Evolutionary conservation across 176 grass and related monocot genomes (phyloP).

Genomic region (Urochloa ruziziensis): DNA sequence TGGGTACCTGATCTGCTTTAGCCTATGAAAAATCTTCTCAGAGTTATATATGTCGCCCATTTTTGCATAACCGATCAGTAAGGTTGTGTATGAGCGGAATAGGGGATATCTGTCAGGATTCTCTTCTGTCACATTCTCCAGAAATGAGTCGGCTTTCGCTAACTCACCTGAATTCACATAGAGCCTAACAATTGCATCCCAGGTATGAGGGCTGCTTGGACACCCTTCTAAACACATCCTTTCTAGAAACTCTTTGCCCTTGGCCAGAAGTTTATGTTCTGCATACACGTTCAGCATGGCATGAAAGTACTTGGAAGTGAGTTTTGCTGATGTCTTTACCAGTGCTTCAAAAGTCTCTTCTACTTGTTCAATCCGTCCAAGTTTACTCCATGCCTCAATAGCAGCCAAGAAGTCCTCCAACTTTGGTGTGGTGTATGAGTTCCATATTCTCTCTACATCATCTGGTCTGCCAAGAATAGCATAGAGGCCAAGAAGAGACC

Average conservation of each 20-base stretch:
- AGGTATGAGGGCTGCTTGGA: constrained; percentile 39
- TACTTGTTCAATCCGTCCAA: constrained; percentile 48
- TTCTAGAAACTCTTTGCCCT: constrained; percentile 57
- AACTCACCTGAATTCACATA: constrained; percentile 67
- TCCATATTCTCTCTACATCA: constrained; percentile 67
- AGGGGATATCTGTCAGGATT: constrained; percentile 46
- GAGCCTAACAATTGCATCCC: constrained; percentile 66
- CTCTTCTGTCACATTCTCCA: constrained; percentile 45
- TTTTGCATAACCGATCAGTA: constrained; percentile 62
- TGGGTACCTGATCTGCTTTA: constrained; percentile 38
- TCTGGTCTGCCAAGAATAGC: constrained; percentile 53
- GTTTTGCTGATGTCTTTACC: constrained; percentile 33
- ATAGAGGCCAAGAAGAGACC: constrained; percentile 67
- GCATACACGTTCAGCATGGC: constrained; percentile 71
- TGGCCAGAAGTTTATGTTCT: constrained; percentile 56
- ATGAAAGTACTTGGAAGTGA: constrained; percentile 58
- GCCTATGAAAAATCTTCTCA: constrained; percentile 62
- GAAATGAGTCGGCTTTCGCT: constrained; percentile 62
- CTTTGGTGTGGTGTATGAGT: constrained; percentile 43
- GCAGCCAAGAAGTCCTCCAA: constrained; percentile 62
- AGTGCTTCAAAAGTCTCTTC: constrained; percentile 60
- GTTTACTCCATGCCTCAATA: constrained; percentile 68
- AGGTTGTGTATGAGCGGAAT: constrained; percentile 39
- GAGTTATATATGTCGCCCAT: constrained; percentile 73
- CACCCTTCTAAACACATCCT: constrained; percentile 53